Base-by-base conservation (phyloP, 768 basidiomycete species). In the Calocera viscosa region DNA sequence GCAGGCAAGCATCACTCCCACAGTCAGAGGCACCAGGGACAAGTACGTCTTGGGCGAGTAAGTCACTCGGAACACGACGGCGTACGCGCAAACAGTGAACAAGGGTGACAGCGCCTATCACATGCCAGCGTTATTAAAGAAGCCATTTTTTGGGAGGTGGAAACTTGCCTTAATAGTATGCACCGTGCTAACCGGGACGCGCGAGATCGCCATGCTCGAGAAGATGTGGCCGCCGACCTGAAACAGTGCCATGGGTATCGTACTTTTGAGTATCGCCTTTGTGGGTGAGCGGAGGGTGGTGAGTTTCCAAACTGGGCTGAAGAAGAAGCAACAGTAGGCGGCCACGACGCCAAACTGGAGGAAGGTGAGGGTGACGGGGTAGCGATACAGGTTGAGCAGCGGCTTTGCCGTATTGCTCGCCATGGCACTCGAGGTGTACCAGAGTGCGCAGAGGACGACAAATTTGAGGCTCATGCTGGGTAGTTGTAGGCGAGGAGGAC, bases 171-270 rank as follows among this genome's bases (percentile, higher is more conserved):
- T 99, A 78, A 98, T 97, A 60, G 95, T 98, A 76, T 99, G 96
- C 16, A 97, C 94, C 0, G 96, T 99, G 79, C 90, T 93, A 68
- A 99, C 96, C 1, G 90, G 92, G 68, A 97, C 95, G 64, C 93
- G 82, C 63, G 94, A 92, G 65, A 97, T 99, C 12, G 96, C 96
- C 79, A 99, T 88, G 71, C 93, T 95, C 19, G 94, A 94, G 75
- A 96, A 97, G 73, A 99, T 92, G 75, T 99, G 96, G 0, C 96
- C 96, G 7, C 88, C 92, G 35, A 99, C 94, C 77, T 99, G 96
- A 75, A 99, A 99, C 68, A 90, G 82, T 26, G 94, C 94, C 95
- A 98, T 98, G 0, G 94, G 92, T 30, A 96, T 74, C 1, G 94
- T 96, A 67, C 81, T 89, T 67, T 77, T 78, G 28, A 98, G 71